Conservation (phyloP, 371 early-diverging fungal genomes). For the Rhizopus stolonifer region DNA sequence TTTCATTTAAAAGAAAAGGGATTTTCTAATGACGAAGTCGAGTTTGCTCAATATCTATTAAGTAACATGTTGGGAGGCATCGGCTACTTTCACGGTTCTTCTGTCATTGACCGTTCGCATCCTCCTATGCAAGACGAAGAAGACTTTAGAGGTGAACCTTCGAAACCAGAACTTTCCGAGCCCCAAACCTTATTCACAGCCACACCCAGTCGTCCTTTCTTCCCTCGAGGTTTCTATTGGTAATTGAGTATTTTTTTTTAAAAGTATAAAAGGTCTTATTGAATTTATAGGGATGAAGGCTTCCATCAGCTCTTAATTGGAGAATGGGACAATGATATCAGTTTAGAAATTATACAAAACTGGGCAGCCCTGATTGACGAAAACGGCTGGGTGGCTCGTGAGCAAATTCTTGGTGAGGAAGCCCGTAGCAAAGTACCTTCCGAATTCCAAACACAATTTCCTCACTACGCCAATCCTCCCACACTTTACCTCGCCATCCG, state of each 20-base stretch:
- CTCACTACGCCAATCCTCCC: conserved; percentile 94
- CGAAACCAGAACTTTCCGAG: conserved; percentile 57
- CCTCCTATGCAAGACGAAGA: conserved; percentile 51
- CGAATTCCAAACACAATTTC: conserved; percentile 92
- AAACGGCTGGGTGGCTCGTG: conserved; percentile 92
- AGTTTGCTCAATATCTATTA: conserved; percentile 74
- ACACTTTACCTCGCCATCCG: conserved; percentile 77
- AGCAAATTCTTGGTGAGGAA: conserved; percentile 94
- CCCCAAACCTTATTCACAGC: conserved; percentile 79
- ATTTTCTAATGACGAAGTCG: conserved; percentile 56
- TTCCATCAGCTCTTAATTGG: conserved; percentile 89
- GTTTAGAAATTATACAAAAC: conserved; percentile 75
- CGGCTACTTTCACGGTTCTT: conserved; percentile 68
- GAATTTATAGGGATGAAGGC: conserved; percentile 80
- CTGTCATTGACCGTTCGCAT: conserved; percentile 49
- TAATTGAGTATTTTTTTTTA: conserved; percentile 14
- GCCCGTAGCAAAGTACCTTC: conserved; percentile 87
- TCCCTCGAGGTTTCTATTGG: conserved; percentile 96
- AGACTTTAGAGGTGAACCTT: conserved; percentile 54
- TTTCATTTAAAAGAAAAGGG: conserved; percentile 73
- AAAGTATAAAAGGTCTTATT: not conserved
- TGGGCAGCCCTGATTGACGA: conserved; percentile 84
- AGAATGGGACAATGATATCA: conserved; percentile 87
- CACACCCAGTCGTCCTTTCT: conserved; percentile 91
- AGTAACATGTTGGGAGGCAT: conserved; percentile 91